Base-by-base conservation (phyloP, 2,329 filamentous ascomycete species). In the Pseudopyrenochaeta lycopersici region DNA sequence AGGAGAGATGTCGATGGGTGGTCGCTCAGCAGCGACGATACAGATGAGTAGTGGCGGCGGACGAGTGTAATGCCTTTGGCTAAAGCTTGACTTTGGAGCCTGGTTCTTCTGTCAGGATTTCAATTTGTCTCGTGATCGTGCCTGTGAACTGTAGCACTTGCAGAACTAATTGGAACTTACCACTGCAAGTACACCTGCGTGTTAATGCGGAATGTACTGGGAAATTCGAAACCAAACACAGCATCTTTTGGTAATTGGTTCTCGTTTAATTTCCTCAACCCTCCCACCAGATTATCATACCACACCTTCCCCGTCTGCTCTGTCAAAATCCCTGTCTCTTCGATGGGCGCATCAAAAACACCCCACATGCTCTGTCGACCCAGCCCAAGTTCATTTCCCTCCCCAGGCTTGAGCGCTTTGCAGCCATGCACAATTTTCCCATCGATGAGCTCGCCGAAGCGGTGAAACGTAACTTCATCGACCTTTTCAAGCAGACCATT, bases 1-100 rank as follows among this genome's bases (percentile, higher is more conserved):
- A 97, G 79, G 1, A 96, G 75, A 59, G 90, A 86, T 1, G 88
- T 88, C 0, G 80, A 78, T 55, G 86, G 82, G 67, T 90, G 87
- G 32, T 87, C 74, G 1, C 66, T 60, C 0, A 85, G 81, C 0
- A 92, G 90, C 15, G 95, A 87, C 0, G 80, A 75, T 50, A 98
- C 83, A 70, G 97, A 90, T 14, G 78, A 75, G 43, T 78, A 75
- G n/a, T 76, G 67, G 11, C 77, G 74, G 15, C 80, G 71, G 11
- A 75, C 65, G 20, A 80, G 80, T 0, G 85, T 80, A 14, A 90
- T 88, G 18, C 91, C 90, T 56, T 87, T 86, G 64, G 84, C 85
- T 18, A 90, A 82, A 71, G 90, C 96, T 77, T 95, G 88, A 0
- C 89, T 53, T 53, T 75, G 71, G 1, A 76, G 60, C 73, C 73